phyloP scores from a whole-genome alignment of 1,139 yeast species.

The Yamadazyma dendronema region DNA sequence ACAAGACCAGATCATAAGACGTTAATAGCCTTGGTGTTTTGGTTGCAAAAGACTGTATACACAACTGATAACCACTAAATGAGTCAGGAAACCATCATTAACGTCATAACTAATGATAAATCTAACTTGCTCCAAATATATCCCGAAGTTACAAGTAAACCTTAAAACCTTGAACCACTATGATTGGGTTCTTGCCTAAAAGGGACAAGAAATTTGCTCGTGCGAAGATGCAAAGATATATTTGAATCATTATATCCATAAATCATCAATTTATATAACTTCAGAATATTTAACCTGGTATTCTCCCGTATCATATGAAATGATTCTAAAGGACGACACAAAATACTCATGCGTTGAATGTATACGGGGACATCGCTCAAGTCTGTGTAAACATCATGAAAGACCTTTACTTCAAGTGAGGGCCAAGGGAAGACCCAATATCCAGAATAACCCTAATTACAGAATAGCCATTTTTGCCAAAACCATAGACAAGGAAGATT shows the following conservation, averaged over 20 bases:
- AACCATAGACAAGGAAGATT: conserved; percentile 20
- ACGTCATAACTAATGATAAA: no score
- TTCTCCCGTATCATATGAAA: no score
- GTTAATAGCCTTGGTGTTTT: no score
- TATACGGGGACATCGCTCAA: conserved; percentile 89
- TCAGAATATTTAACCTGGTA: no score
- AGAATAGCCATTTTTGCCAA: conserved; percentile 61
- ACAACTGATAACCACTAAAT: no score
- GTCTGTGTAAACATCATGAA: conserved; percentile 77
- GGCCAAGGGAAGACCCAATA: conserved; percentile 78
- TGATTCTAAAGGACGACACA: conserved; percentile 83
- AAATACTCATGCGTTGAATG: conserved; percentile 91
- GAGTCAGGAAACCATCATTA: no score
- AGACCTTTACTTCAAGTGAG: conserved; percentile 85
- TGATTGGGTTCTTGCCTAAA: background rate
- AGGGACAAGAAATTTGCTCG: conserved; percentile 3
- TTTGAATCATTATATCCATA: background rate
- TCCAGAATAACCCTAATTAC: conserved; percentile 48
- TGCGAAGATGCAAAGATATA: background rate
- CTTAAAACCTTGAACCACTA: no score
- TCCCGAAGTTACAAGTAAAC: no score
- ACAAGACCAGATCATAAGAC: no score
- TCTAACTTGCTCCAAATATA: no score
- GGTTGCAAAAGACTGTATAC: no score
- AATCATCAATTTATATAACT: no score